A percentile compares a stretch with the other conserved stretches of the same genome.
Evolutionary conservation across 2,329 filamentous ascomycete genomes (phyloP).

Genomic region (Penicillium glabrum): DNA sequence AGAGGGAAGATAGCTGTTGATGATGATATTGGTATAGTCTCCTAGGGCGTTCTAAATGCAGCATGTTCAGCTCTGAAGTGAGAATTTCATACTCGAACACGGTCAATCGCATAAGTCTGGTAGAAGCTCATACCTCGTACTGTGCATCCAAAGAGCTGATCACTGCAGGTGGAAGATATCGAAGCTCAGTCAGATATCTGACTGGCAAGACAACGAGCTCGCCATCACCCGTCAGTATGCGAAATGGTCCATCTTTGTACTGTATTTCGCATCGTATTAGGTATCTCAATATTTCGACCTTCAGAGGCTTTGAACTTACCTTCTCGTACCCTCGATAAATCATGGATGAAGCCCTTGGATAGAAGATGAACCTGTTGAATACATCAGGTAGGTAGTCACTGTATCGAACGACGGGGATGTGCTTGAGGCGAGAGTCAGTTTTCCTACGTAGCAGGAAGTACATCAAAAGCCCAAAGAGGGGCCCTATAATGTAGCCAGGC

Average conservation of each 20-base stretch:
- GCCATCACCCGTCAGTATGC: slow-evolving; percentile 29
- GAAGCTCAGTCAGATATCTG: slow-evolving; percentile 28
- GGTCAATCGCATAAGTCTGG: no score
- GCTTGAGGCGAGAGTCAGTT: slow-evolving; percentile 7
- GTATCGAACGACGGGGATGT: slow-evolving; percentile 25
- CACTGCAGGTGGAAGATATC: slow-evolving; percentile 12
- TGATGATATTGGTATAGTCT: slow-evolving; percentile 28
- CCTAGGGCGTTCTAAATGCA: slow-evolving; percentile 26
- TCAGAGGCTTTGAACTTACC: slow-evolving; percentile 4
- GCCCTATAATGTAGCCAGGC: slow-evolving; percentile 5
- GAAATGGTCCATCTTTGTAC: slow-evolving; percentile 28
- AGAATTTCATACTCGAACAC: background rate
- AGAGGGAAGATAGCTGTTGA: slow-evolving; percentile 24
- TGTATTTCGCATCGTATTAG: slow-evolving; percentile 6
- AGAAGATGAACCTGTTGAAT: slow-evolving; percentile 28
- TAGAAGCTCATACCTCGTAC: slow-evolving; percentile 19
- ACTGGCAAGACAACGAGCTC: slow-evolving; percentile 29
- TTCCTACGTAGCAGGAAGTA: slow-evolving; percentile 9
- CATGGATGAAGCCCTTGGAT: slow-evolving; percentile 19
- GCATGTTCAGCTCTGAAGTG: background rate
- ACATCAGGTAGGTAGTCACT: slow-evolving; percentile 21
- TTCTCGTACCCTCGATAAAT: slow-evolving; percentile 29
- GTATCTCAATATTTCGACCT: background rate
- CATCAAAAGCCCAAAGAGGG: slow-evolving; percentile 10
- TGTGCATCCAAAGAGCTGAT: slow-evolving; percentile 30